Evolutionary conservation across 1,139 yeast species (phyloP).

Genomic region (Pichia sp.): DNA sequence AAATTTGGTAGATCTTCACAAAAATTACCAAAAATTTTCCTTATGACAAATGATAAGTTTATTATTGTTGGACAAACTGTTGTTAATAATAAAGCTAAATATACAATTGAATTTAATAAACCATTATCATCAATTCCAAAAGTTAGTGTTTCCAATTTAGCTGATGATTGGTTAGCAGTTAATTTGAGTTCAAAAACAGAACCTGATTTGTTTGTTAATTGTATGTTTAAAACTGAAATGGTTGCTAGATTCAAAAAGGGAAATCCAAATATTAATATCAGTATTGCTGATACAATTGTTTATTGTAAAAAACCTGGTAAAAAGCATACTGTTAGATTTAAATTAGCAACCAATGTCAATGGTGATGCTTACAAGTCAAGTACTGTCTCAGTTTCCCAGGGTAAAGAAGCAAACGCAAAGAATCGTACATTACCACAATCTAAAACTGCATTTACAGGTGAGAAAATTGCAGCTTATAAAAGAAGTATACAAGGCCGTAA

Average conservation of each 20-base stretch:
- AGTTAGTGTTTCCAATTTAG: conserved; percentile 65
- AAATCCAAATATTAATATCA: conserved; percentile 53
- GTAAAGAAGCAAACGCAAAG: conserved; percentile 64
- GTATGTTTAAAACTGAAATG: conserved; percentile 85
- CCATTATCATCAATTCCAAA: conserved; percentile 56
- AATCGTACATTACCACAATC: conserved; percentile 80
- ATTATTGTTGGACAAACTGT: conserved; percentile 65
- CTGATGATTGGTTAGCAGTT: conserved; percentile 92
- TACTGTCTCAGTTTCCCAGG: conserved; percentile 73
- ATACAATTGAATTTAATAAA: conserved; percentile 58
- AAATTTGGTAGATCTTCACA: conserved; percentile 92
- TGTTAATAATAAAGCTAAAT: conserved; percentile 65
- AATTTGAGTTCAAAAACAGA: conserved; percentile 48
- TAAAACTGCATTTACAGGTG: conserved; percentile 34
- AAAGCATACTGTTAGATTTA: conserved; percentile 66
- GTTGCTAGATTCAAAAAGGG: conserved; percentile 66
- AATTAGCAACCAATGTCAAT: conserved; percentile 46
- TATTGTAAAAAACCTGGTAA: conserved; percentile 93
- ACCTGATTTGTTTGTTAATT: conserved; percentile 78
- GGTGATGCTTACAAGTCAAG: conserved; percentile 86
- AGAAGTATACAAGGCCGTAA: conserved; percentile 14
- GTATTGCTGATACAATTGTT: conserved; percentile 65
- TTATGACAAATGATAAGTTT: conserved; percentile 55
- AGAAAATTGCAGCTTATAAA: conserved; percentile 24
- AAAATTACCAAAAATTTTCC: conserved; percentile 64